Conservation (phyloP, 2,329 filamentous ascomycete genomes). For the Fusarium sp. region DNA sequence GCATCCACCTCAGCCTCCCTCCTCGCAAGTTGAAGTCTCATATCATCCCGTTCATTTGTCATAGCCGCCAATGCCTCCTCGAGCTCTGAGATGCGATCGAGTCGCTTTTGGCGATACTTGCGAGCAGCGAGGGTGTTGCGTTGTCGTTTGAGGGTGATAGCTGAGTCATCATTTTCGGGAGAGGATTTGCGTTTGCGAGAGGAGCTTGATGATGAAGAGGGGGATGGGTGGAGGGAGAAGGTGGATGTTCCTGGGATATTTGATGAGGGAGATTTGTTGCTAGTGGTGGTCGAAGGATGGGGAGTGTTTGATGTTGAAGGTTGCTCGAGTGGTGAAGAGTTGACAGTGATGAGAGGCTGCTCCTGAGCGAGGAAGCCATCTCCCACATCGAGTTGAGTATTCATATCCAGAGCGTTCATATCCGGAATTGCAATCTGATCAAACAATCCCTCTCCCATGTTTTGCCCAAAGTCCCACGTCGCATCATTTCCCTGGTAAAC, state of each 20-base stretch:
- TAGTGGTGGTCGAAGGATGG: background rate
- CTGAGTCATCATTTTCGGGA: constrained; percentile 42
- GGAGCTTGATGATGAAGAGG: constrained; percentile 30
- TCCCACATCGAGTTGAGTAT: constrained; percentile 28
- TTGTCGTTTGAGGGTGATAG: constrained; percentile 66
- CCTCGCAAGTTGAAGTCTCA: constrained; percentile 71
- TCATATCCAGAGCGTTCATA: constrained; percentile 11
- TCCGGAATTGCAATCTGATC: constrained; percentile 31
- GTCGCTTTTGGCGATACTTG: constrained; percentile 77
- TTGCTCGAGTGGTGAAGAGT: constrained; percentile 29
- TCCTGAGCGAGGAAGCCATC: constrained; percentile 37
- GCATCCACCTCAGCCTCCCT: constrained; percentile 75
- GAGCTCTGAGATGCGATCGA: constrained; percentile 73
- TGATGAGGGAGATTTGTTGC: constrained; percentile 37
- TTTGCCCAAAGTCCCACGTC: constrained; percentile 29
- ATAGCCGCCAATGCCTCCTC: constrained; percentile 70
- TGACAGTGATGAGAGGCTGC: constrained; percentile 26
- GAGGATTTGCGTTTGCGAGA: constrained; percentile 45
- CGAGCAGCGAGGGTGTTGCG: constrained; percentile 79
- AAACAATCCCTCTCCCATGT: constrained; percentile 21
- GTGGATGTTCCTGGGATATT: constrained; percentile 42
- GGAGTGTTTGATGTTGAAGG: constrained; percentile 20
- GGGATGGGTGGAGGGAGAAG: constrained; percentile 41
- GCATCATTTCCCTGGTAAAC: constrained; percentile 17
- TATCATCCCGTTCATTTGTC: constrained; percentile 71